Percentiles rank a stretch among this genome's conserved stretches.
Conservation (phyloP, 352 stramenopile species). For the Globisporangium parvum region DNA sequence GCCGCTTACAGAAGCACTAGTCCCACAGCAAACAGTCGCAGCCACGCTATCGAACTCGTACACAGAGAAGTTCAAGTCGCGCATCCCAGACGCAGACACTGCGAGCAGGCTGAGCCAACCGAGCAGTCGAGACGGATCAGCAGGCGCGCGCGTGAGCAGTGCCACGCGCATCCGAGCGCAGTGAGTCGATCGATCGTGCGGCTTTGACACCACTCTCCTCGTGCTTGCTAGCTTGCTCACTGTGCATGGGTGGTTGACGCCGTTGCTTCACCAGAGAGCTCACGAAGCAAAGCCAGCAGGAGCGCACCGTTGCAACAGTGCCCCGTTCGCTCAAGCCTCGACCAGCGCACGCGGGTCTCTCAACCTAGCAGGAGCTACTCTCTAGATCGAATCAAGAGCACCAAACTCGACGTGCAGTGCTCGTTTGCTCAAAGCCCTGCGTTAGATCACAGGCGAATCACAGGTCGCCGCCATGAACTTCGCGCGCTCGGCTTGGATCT, state of each 20-base stretch:
- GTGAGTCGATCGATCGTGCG: conserved; percentile 11
- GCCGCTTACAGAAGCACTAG: background rate
- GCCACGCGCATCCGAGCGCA: conserved; percentile 15
- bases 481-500: conserved; percentile 32
- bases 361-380: background rate
- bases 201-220: too few relatives aligned
- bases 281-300: background rate
- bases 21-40: background rate
- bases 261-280: background rate
- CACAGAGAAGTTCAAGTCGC: conserved; percentile 24
- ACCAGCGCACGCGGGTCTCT: background rate
- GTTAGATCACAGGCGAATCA: conserved; percentile 8
- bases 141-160: conserved; percentile 9
- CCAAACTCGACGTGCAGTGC: too few relatives aligned
- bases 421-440: background rate
- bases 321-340: background rate
- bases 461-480: conserved; percentile 5
- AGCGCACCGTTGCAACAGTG: background rate
- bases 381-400: background rate
- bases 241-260: too few relatives aligned
- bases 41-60: conserved; percentile 19
- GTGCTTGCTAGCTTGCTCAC: too few relatives aligned
- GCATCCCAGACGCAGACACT: conserved; percentile 1
- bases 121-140: conserved; percentile 7
- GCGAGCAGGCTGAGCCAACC: background rate